Evolutionary conservation across 257 asterid species (phyloP), one percentile per base, ranked within the genome.

Genomic region (Verbascum thapsus): DNA sequence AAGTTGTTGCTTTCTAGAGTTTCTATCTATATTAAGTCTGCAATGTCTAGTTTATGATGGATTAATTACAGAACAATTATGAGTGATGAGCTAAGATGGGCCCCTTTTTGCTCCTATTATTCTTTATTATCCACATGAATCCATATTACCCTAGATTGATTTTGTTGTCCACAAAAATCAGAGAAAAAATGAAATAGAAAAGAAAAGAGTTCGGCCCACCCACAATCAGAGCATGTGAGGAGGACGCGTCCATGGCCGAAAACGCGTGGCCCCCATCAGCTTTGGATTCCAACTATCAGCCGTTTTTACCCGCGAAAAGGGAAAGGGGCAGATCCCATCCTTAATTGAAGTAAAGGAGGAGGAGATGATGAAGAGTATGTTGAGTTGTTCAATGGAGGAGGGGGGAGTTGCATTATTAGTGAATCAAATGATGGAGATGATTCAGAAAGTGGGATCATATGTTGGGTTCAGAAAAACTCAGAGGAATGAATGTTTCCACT

Each of bases 251-350:
- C 64, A 68, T 38, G 22, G 6, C 55, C 66, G 1, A 72, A 77
- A 77, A 55, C 82, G 82, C 78, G 78, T 77, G 78, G 76, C 78
- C 82, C 78, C 82, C 78, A 68, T 42, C 73, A n/a, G 32, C 68
- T 51, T 68, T 68, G 68, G 68, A 64, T 76, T 67, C 70, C 74
- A 70, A 45, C 75, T 51, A 32, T 61, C 61, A 20, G 53, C 45
- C 10, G 15, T 10, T 42, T 55, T 61, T 53, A 66, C 71, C 74
- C 67, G 73, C 64, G 63, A 61, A 70, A 32, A 44, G 0, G 8
- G 5, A 44, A 3, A 22, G 43, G n/a, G 35, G n/a, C 10, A 45
- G 66, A 57, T 15, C 22, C 17, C 57, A 34, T 34, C 78, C 82
- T 72, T 69, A 55, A 72, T 53, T 38, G 42, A 41, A 57, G 19